Evolutionary conservation across 164 flowering plant genomes (phyloP), one percentile per base, ranked within the genome.

Genomic region (Santalum album): DNA sequence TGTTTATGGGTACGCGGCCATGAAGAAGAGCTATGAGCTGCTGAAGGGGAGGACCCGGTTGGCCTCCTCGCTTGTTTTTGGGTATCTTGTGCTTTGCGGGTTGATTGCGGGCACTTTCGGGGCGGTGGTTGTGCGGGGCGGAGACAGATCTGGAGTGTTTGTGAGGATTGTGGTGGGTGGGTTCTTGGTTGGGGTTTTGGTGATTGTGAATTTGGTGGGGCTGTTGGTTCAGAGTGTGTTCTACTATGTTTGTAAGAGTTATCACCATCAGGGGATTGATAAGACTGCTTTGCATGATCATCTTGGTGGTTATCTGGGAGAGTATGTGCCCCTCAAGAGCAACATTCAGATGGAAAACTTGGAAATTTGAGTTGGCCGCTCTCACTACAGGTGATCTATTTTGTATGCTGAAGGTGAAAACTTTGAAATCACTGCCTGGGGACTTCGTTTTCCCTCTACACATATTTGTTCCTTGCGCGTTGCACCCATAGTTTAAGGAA

Each of bases 241-340:
- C 65, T 91, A 91, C 62, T 91, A 88, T 70, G 90, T 91, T 0
- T 91, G 96, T 65, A 91, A 91, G 81, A 88, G 96, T 60, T 83
- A 67, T 61, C 98, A 91, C 54, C 84, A 78, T 68, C 84, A 91
- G 48, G 84, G 70, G 47, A 91, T 91, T 57, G 98, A 91, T 65
- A 91, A 91, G 79, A 69, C 51, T 10, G 98, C 89, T 7, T 65
- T 91, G 70, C 72, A 79, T 50, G 98, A 91, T 57, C 96, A 91
- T 69, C 88, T 91, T 44, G 98, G 96, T 39, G 98, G 96, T 3
- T 91, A 91, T 60, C 86, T 91, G 55, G 98, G 98, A 2, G 98
- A 91, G 53, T 91, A 91, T 67, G 92, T 91, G 63, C 98, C 96
- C 36, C 74, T 91, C 26, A 88, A 91, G 78, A 88, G 98, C 69